Evolutionary conservation across 805 yeast genomes (phyloP).

Genomic region (Suhomyces faveliae): DNA sequence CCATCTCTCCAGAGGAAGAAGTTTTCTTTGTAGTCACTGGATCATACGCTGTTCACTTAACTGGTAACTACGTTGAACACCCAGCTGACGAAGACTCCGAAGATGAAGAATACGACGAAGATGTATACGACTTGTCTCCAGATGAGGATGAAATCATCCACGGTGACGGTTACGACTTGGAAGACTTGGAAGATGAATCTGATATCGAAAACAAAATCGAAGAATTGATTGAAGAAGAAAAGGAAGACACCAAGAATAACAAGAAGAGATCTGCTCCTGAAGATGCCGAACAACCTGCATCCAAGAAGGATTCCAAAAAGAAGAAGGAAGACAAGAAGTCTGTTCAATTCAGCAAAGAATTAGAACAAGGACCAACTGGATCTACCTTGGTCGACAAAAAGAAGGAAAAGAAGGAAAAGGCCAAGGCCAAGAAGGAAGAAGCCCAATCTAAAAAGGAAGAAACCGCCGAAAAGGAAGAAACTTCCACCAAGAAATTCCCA

Average conservation of each 20-base stretch:
- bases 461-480: constrained; percentile 18
- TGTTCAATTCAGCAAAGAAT: constrained; percentile 84
- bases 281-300: constrained; percentile 26
- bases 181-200: constrained; percentile 64
- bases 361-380: constrained; percentile 93
- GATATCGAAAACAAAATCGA: constrained; percentile 72
- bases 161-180: constrained; percentile 54
- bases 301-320: constrained; percentile 29
- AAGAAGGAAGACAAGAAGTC: constrained; percentile 53
- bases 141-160: constrained; percentile 70
- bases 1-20: constrained; percentile 91
- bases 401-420: constrained; percentile 18
- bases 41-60: constrained; percentile 85
- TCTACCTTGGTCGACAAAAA: constrained; percentile 30
- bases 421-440: constrained; percentile 26
- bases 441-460: constrained; percentile 25
- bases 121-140: constrained; percentile 68
- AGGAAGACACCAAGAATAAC: constrained; percentile 33
- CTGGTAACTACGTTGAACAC: constrained; percentile 95
- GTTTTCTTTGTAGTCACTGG: constrained; percentile 94
- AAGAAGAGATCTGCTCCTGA: constrained; percentile 26
- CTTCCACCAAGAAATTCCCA: constrained; percentile 52
- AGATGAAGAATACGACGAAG: constrained; percentile 49
- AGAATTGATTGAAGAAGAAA: constrained; percentile 67
- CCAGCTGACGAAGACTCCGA: constrained; percentile 78